Evolutionary conservation across 2,329 filamentous ascomycete species (phyloP).

Genomic region (Paraphaeosphaeria minitans): DNA sequence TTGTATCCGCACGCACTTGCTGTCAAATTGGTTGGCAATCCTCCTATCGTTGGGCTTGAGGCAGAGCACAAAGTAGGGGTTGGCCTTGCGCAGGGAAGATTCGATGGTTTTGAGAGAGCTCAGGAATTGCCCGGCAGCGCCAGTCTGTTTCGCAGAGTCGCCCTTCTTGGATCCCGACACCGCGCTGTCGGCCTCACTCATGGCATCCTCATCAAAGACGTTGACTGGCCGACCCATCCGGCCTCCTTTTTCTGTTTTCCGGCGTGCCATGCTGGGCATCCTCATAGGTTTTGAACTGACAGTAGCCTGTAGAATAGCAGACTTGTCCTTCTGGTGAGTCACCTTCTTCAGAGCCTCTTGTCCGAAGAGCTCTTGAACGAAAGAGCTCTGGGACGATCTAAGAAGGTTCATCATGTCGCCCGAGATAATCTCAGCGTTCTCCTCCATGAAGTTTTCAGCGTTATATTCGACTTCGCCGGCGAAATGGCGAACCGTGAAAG

Average conservation of each 20-base stretch:
- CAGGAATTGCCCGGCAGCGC: constrained; percentile 90
- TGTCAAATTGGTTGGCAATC: constrained; percentile 98
- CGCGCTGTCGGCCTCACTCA: constrained; percentile 49
- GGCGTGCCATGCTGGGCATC: constrained; percentile 88
- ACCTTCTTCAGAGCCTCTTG: constrained; percentile 92
- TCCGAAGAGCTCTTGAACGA: constrained; percentile 89
- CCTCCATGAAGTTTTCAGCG: constrained; percentile 83
- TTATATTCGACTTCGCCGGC: constrained; percentile 96
- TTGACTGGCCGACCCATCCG: constrained; percentile 51
- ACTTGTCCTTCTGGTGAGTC: constrained; percentile 88
- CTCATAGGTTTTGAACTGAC: constrained; percentile 94
- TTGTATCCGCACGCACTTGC: constrained; percentile 94
- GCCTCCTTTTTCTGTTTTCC: constrained; percentile 66
- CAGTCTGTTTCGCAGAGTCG: constrained; percentile 66
- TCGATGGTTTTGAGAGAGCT: constrained; percentile 88
- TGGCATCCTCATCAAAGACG: constrained; percentile 54
- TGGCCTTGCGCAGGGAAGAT: constrained; percentile 83
- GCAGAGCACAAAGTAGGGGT: constrained; percentile 96
- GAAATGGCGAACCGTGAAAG: constrained; percentile 93
- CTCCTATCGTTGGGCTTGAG: constrained; percentile 95
- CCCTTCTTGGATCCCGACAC: constrained; percentile 49
- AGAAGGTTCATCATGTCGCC: constrained; percentile 95
- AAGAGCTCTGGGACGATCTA: constrained; percentile 83
- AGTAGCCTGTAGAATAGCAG: constrained; percentile 91
- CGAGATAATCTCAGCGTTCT: constrained; percentile 95